Conservation (phyloP, 805 yeast species). For the Millerago galiae region DNA sequence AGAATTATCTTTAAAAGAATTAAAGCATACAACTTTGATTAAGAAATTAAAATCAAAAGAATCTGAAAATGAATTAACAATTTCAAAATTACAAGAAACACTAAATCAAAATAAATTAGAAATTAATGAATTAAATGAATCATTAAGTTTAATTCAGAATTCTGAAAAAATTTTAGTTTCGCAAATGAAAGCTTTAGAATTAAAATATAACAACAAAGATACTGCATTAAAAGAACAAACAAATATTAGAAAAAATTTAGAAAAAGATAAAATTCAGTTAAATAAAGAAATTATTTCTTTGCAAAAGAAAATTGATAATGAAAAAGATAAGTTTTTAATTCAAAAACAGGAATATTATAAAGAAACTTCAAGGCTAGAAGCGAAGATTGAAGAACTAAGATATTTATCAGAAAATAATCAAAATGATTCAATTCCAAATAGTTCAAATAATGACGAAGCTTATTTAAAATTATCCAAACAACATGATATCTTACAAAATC, state of each 20-base stretch:
- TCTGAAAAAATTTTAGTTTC: conserved; percentile 21
- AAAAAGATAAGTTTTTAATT: conserved; percentile 27
- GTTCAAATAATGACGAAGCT: conserved; percentile 29
- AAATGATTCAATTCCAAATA: conserved; percentile 17
- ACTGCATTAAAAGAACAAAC: conserved; percentile 18
- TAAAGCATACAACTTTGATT: conserved; percentile 58
- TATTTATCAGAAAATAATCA: conserved; percentile 47
- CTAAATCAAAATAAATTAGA: conserved; percentile 19
- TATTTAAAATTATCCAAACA: conserved; percentile 37
- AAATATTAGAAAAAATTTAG: conserved; percentile 17
- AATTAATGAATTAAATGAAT: conserved; percentile 19
- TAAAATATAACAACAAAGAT: conserved; percentile 17
- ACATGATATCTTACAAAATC: conserved; percentile 56
- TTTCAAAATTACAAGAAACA: conserved; percentile 12
- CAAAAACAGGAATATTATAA: conserved; percentile 19
- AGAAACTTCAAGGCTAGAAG: conserved; percentile 58
- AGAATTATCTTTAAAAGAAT: conserved; percentile 61
- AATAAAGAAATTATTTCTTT: conserved; percentile 25
- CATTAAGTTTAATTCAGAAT: conserved; percentile 21
- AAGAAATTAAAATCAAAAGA: conserved; percentile 52
- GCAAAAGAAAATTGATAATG: conserved; percentile 27
- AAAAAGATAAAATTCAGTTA: conserved; percentile 17
- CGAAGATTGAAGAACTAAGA: conserved; percentile 62
- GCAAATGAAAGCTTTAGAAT: conserved; percentile 18
- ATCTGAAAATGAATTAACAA: conserved; percentile 30